Evolutionary conservation across 2,329 filamentous ascomycete species (phyloP), one percentile per base, ranked within the genome.

Genomic region (Penicillium digitatum): DNA sequence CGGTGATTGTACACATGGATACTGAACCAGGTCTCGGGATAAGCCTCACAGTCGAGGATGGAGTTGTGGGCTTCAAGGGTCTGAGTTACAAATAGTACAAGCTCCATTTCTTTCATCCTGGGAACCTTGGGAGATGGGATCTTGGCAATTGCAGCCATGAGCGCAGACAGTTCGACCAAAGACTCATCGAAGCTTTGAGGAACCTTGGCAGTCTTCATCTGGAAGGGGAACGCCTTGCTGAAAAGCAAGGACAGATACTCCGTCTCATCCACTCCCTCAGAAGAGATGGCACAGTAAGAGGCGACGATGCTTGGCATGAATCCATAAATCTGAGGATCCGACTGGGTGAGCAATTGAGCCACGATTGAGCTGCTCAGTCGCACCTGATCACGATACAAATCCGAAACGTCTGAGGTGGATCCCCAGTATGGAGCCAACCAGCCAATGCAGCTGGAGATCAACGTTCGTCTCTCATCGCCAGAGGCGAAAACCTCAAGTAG

Each of bases 351-450:
- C 69, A 97, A 89, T 58, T 89, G 91, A 9, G 93, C 90, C 34
- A 99, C 81, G 32, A 99, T 88, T 0, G 93, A 95, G 74, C 91
- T 96, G 73, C 93, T 96, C 16, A 99, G 78, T 16, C 94, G 88
- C 18, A 97, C 89, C 74, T 97, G 94, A 22, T 96, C 90, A 60
- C 87, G 88, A 85, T 91, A 97, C 67, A 95, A 89, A 34, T 92
- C 87, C 3, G 85, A 91, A 10, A 93, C 84, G 27, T 86, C 79
- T 4, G 83, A 81, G 0, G 82, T 83, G 58, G 85, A 84, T 12
- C 93, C 93, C 94, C 94, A 99, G 72, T 97, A 92, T 4, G 93
- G 92, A 12, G 87, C 86, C 55, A 99, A 86, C 94, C 94, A 99
- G 58, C 88, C 81, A 42, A 92, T 86, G 3, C 91, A 96, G 66